Evolutionary conservation across 1,139 yeast genomes (phyloP).

Genomic region (Lizanozyma gosingica): DNA sequence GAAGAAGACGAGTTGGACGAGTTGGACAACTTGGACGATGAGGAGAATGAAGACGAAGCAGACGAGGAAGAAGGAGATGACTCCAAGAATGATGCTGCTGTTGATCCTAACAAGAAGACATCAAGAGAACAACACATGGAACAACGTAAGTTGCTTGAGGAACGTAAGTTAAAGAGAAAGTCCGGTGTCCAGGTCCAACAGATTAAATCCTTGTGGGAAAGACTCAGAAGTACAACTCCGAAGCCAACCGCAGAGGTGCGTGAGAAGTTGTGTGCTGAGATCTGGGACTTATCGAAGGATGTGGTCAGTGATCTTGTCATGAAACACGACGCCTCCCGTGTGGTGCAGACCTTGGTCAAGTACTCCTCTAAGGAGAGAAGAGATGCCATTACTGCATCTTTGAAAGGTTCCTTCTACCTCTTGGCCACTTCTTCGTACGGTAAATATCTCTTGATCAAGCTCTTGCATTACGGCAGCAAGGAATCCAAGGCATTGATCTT

Average conservation of each 20-base stretch:
- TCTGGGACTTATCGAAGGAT: slow-evolving; percentile 76
- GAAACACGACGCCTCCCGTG: slow-evolving; percentile 95
- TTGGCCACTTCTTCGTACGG: slow-evolving; percentile 92
- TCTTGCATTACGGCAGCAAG: slow-evolving; percentile 86
- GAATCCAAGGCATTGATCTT: slow-evolving; percentile 67
- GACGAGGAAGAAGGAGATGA: slow-evolving; percentile 10
- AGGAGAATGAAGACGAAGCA: slow-evolving; percentile 11
- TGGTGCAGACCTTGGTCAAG: slow-evolving; percentile 88
- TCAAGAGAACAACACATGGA: slow-evolving; percentile 73
- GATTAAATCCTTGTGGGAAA: slow-evolving; percentile 87
- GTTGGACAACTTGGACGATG: slow-evolving; percentile 13
- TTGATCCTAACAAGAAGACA: slow-evolving; percentile 38
- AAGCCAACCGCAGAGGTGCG: slow-evolving; percentile 74
- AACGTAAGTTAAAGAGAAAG: slow-evolving; percentile 80
- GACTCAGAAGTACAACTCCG: slow-evolving; percentile 75
- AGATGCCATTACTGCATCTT: slow-evolving; percentile 54
- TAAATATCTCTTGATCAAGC: slow-evolving; percentile 79
- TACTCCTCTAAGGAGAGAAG: slow-evolving; percentile 77
- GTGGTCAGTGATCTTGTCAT: slow-evolving; percentile 76
- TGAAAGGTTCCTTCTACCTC: slow-evolving; percentile 71
- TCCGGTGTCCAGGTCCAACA: slow-evolving; percentile 79
- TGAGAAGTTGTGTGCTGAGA: slow-evolving; percentile 71
- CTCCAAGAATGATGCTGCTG: slow-evolving; percentile 8
- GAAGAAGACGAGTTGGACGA: slow-evolving; percentile 15
- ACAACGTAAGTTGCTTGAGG: slow-evolving; percentile 69